Evolutionary conservation across 2,329 filamentous ascomycete genomes (phyloP).

Genomic region (Helotiales sp.): DNA sequence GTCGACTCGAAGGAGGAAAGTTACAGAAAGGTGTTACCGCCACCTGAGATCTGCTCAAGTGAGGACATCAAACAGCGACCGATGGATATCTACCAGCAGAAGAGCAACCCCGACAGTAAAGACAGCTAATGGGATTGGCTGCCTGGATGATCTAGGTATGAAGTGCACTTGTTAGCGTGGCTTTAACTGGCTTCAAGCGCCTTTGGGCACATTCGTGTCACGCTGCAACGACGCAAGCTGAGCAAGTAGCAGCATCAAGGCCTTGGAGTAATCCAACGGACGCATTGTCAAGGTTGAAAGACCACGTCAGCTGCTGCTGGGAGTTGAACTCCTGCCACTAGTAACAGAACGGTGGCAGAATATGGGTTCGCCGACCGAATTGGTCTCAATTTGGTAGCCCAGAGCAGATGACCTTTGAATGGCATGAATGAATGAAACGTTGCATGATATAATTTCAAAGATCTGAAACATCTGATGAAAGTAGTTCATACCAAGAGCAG

Average conservation of each 20-base stretch:
- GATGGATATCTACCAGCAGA: slow-evolving; percentile 28
- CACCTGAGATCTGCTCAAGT: slow-evolving; percentile 52
- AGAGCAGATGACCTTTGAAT: slow-evolving; percentile 12
- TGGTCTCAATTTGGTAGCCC: not conserved
- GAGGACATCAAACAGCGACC: slow-evolving; percentile 43
- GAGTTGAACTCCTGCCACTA: not conserved
- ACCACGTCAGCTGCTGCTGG: not conserved
- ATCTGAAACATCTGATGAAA: not conserved
- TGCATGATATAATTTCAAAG: not conserved
- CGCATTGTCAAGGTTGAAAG: not conserved
- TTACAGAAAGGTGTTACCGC: slow-evolving; percentile 51
- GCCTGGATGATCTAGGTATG: not conserved
- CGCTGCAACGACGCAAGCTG: not conserved
- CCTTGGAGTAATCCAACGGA: no score
- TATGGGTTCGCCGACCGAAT: not conserved
- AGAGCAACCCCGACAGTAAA: slow-evolving; percentile 21
- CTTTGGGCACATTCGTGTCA: not conserved
- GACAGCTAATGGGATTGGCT: not conserved
- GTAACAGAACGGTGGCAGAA: not conserved
- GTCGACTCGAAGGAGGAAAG: slow-evolving; percentile 48
- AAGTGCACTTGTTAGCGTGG: not conserved
- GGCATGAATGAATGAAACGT: slow-evolving; percentile 8
- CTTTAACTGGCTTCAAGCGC: not conserved
- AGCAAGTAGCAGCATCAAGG: not conserved
- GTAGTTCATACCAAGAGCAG: not conserved